phyloP scores from a whole-genome alignment of 176 grass and related monocot genomes.

The Miscanthus lutarioriparius region DNA sequence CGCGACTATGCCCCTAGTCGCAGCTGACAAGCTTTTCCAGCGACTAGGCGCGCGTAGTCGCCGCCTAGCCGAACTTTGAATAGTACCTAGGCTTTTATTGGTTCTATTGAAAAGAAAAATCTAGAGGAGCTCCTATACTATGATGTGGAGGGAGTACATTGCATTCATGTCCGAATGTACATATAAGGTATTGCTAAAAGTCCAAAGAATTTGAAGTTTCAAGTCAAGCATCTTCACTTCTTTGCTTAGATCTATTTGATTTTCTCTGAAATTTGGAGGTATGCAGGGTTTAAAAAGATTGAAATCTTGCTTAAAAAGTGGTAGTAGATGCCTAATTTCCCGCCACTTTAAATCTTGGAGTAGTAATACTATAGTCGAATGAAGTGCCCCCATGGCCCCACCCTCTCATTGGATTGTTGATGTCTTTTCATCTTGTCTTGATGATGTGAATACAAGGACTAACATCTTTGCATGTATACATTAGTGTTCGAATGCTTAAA shows the following conservation, averaged over 20 bases:
- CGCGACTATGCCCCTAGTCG: too few relatives aligned
- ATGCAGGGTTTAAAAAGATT: background rate
- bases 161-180: background rate
- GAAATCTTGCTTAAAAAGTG: background rate
- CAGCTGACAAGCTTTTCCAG: too few relatives aligned
- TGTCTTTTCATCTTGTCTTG: constrained; percentile 21
- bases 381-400: background rate
- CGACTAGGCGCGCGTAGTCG: too few relatives aligned
- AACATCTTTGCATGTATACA: background rate
- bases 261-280: background rate
- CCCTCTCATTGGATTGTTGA: background rate
- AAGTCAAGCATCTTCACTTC: background rate
- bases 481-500: constrained; percentile 15
- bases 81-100: background rate
- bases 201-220: constrained; percentile 3
- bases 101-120: background rate
- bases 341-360: background rate
- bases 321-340: background rate
- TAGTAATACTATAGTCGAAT: background rate
- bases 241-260: background rate
- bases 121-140: background rate
- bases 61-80: too few relatives aligned
- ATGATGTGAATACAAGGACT: background rate
- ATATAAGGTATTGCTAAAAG: constrained; percentile 1
- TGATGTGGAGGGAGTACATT: background rate